Conservation (phyloP, 2,329 filamentous ascomycete species). For the Coleophoma cylindrospora region DNA sequence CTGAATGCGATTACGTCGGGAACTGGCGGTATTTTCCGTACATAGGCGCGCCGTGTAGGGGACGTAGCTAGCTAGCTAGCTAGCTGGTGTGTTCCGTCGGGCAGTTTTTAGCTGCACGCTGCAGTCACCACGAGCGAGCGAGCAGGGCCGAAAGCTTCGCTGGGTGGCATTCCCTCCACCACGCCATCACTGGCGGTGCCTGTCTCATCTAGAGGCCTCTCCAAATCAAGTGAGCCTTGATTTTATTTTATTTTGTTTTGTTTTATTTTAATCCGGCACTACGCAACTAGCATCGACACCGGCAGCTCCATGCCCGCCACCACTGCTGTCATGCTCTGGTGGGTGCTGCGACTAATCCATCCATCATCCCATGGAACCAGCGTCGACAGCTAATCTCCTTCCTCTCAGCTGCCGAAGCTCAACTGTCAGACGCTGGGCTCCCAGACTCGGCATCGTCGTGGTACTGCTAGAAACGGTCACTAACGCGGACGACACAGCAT, state of each 20-base stretch:
- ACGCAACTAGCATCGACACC: not conserved
- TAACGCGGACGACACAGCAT: not conserved
- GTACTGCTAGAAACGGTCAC: constrained; percentile 1
- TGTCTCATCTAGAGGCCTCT: too few species aligned
- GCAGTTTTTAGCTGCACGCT: constrained; percentile 1
- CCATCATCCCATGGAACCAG: not conserved
- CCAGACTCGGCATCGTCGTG: not conserved
- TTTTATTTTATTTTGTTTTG: too few species aligned
- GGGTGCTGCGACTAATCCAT: not conserved
- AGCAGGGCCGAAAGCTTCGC: constrained; percentile 1
- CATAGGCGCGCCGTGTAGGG: too few species aligned
- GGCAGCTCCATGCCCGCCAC: not conserved
- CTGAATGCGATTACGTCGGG: not conserved
- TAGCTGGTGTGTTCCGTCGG: not conserved
- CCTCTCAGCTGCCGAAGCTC: not conserved
- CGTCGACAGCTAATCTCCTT: not conserved
- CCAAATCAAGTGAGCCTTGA: too few species aligned
- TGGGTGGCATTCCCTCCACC: not conserved
- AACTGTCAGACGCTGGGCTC: not conserved
- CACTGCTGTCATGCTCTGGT: not conserved
- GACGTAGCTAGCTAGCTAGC: too few species aligned
- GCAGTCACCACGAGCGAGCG: not conserved
- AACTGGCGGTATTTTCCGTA: too few species aligned
- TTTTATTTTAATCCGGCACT: not conserved
- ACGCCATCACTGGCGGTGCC: not conserved